Evolutionary conservation across 176 grass and related monocot species (phyloP), one percentile per base, ranked within the genome.

Genomic region (Cocos nucifera): DNA sequence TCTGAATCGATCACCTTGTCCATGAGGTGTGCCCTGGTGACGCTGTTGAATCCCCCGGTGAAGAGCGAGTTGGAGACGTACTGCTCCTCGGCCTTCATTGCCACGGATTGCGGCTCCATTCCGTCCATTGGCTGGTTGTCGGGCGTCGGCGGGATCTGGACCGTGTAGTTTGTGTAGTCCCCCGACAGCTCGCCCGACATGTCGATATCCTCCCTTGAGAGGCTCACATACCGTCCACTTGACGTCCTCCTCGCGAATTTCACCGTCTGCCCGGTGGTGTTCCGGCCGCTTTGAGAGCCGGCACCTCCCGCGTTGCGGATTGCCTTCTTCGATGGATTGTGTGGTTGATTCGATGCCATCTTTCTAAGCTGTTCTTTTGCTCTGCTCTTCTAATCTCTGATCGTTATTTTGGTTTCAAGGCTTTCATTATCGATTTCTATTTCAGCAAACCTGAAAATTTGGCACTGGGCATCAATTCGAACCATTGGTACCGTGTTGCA

Each of bases 151-250:
- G 92, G 92, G 49, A 97, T 97, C 6, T 91, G 92, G 48, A 97
- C 92, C 22, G 92, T 97, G 75, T 97, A 97, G 70, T 98, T 97
- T 62, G 68, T 64, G 84, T 88, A 97, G 80, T 97, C 92, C 28
- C 84, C 73, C 5, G 63, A 62, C 6, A 80, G 56, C 55, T 97
- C 93, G 5, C 73, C 73, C 3, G 89, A 89, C 81, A 81, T 83
- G 79, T 90, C 83, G 32, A 97, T 71, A 57, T 97, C 93, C 60
- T 97, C 93, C 0, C 84, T 78, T 2, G 93, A 92, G 57, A 97
- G 79, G 73, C 81, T 92, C 9, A 97, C 66, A 32, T 92, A 92
- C 17, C 81, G 75, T 17, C 93, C 93, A 56, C 93, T 97, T 16
- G 93, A 61, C 12, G 93, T 97, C 22, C 93, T 75, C 49, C 87